Conservation (phyloP, 148 eudicot species). For the Vaccinium myrtillus region DNA sequence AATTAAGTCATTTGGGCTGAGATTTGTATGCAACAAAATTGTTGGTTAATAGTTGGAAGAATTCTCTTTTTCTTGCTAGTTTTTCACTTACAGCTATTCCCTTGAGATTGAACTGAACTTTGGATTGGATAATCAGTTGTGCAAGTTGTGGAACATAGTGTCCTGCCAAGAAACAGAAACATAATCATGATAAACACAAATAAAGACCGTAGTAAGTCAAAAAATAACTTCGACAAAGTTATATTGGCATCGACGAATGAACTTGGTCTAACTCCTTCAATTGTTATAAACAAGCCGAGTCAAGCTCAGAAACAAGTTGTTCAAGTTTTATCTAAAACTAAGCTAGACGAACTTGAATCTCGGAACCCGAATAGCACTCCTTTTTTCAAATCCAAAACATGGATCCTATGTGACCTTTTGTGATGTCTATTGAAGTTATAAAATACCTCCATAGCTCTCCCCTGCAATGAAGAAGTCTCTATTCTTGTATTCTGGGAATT, state of each 20-base stretch:
- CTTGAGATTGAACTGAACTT: slow-evolving; percentile 54
- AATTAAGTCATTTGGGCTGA: neutral
- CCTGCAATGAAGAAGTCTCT: slow-evolving; percentile 68
- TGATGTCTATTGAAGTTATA: neutral
- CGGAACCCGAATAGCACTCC: no score
- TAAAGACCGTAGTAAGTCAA: no score
- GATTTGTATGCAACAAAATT: neutral
- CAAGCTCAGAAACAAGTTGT: neutral
- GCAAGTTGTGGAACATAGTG: slow-evolving; percentile 92
- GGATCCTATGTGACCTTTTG: neutral
- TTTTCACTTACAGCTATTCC: slow-evolving; percentile 72
- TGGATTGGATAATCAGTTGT: slow-evolving; percentile 40
- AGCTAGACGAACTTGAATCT: neutral
- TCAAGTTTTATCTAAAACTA: neutral
- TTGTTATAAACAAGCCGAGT: neutral
- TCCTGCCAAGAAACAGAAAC: slow-evolving; percentile 41
- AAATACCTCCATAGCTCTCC: slow-evolving; percentile 68
- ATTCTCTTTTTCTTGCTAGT: neutral
- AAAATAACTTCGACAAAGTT: neutral
- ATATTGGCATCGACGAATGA: neutral
- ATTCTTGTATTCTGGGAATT: slow-evolving; percentile 63
- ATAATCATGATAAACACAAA: no score
- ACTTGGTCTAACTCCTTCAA: neutral
- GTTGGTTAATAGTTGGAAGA: neutral
- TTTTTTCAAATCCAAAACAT: neutral